phyloP scores from a whole-genome alignment of 768 basidiomycete genomes.

The Tulasnella sp. region DNA sequence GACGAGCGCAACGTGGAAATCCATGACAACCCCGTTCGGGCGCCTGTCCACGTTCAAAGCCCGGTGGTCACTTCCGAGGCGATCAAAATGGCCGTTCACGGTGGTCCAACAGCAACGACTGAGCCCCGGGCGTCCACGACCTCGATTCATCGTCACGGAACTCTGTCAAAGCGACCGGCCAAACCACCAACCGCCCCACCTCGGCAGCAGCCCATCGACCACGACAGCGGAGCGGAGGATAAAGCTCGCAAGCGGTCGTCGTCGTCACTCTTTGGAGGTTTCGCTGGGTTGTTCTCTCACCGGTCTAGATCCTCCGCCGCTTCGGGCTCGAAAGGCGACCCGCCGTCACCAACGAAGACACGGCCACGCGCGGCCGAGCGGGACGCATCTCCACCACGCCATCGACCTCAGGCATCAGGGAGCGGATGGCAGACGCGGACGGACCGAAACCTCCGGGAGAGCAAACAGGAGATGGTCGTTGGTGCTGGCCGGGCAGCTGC shows the following conservation, averaged over 20 bases:
- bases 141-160: neutral
- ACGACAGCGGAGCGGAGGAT: neutral
- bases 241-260: slow-evolving; percentile 29
- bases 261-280: slow-evolving; percentile 45
- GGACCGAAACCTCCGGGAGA: slow-evolving; percentile 36
- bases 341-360: neutral
- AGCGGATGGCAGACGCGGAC: slow-evolving; percentile 41
- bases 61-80: neutral
- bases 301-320: neutral
- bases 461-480: slow-evolving; percentile 30
- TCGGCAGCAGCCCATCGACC: neutral
- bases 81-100: neutral
- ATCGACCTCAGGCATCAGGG: neutral
- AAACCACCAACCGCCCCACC: neutral
- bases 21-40: slow-evolving; percentile 54
- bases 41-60: neutral
- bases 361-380: neutral
- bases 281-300: slow-evolving; percentile 44
- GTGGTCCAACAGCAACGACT: neutral
- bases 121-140: neutral
- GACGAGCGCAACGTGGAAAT: slow-evolving; percentile 39
- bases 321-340: neutral
- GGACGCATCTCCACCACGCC: slow-evolving; percentile 15
- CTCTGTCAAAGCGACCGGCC: neutral
- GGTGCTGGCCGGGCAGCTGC: slow-evolving; percentile 22